A percentile compares a stretch with the other conserved stretches of the same genome.
Conservation (phyloP, 805 yeast species). For the Wickerhamomyces silvicola region DNA sequence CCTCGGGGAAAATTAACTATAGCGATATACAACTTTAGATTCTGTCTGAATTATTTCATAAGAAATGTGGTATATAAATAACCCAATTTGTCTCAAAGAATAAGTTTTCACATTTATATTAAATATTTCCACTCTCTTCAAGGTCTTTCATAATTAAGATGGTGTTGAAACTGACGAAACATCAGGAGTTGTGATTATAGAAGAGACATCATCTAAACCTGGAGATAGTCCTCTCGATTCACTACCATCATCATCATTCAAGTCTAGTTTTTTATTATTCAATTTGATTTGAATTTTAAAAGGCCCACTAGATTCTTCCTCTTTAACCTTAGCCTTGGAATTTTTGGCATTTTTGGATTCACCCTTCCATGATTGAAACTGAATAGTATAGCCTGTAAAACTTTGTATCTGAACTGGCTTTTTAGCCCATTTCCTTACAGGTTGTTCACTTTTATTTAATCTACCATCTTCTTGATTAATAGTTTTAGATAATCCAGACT, state of each 20-base stretch:
- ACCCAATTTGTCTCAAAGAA: no score
- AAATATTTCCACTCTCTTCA: no score
- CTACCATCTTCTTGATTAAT: constrained; percentile 14
- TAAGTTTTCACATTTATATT: no score
- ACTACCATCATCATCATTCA: constrained; percentile 4
- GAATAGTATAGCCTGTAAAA: constrained; percentile 38
- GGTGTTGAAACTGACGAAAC: constrained; percentile 15
- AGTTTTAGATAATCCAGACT: background rate
- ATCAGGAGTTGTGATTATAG: constrained; percentile 17
- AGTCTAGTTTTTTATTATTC: constrained; percentile 12
- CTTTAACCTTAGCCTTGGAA: background rate
- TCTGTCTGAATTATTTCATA: no score
- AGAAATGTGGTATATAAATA: no score
- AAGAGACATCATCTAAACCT: constrained; percentile 12
- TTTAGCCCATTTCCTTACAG: constrained; percentile 39
- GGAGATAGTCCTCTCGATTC: constrained; percentile 22
- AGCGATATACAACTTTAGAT: no score
- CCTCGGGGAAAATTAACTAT: no score
- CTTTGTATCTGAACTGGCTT: constrained; percentile 32
- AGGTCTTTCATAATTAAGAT: no score
- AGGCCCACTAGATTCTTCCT: constrained; percentile 3
- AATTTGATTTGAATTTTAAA: constrained; percentile 18
- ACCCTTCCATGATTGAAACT: constrained; percentile 34
- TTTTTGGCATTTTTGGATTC: constrained; percentile 7
- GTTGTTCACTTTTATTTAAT: constrained; percentile 37